Conservation (phyloP, 2,329 filamentous ascomycete genomes). For the Lachnellula suecica region DNA sequence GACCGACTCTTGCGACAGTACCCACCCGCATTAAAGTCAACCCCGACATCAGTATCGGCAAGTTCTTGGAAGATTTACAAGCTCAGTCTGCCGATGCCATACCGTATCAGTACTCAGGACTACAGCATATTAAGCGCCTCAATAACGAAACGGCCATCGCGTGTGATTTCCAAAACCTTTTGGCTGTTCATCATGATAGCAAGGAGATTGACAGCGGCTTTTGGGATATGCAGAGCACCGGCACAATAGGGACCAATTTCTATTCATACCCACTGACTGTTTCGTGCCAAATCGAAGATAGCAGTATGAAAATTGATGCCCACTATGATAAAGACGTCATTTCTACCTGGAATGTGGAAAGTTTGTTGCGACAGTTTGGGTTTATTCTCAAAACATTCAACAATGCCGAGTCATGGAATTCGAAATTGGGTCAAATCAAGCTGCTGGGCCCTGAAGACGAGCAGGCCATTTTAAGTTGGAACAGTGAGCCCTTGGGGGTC, state of each 20-base stretch:
- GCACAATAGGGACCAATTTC: slow-evolving; percentile 6
- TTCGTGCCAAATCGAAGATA: slow-evolving; percentile 3
- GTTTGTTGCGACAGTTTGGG: slow-evolving; percentile 8
- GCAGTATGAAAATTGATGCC: slow-evolving; percentile 1
- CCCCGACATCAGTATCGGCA: slow-evolving; percentile 30
- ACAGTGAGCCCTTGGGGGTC: neutral
- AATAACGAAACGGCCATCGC: slow-evolving; percentile 10
- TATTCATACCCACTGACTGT: slow-evolving; percentile 10
- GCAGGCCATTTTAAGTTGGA: slow-evolving; percentile 4
- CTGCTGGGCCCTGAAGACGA: slow-evolving; percentile 5
- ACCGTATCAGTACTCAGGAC: slow-evolving; percentile 22
- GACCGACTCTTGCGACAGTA: slow-evolving; percentile 42
- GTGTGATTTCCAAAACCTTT: slow-evolving; percentile 15
- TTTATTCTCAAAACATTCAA: slow-evolving; percentile 6
- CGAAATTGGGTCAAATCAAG: slow-evolving; percentile 4
- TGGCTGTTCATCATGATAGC: slow-evolving; percentile 6
- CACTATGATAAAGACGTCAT: slow-evolving; percentile 9
- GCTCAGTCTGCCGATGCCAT: slow-evolving; percentile 45
- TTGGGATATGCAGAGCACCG: slow-evolving; percentile 8
- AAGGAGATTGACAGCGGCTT: neutral
- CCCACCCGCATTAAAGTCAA: slow-evolving; percentile 38
- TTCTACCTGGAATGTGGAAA: slow-evolving; percentile 3
- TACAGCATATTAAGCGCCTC: slow-evolving; percentile 17
- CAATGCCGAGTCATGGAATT: neutral
- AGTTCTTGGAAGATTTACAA: slow-evolving; percentile 47